Evolutionary conservation across 306 rosid species (phyloP).

Genomic region (Sesbania bispinosa): DNA sequence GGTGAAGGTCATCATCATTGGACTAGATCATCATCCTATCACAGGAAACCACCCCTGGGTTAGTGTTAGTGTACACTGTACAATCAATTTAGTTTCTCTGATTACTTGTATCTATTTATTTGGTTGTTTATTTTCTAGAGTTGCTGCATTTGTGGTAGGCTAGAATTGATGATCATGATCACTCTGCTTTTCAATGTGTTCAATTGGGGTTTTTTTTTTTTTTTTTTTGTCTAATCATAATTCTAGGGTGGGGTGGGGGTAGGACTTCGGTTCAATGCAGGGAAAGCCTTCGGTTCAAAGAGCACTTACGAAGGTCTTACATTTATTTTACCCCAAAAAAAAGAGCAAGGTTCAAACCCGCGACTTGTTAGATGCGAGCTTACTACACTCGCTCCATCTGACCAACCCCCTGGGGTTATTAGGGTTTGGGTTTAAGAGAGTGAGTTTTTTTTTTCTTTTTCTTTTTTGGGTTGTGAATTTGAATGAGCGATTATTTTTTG

Average conservation of each 20-base stretch:
- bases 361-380: too few relatives aligned
- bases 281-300: too few relatives aligned
- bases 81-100: not conserved
- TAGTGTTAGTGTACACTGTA: too few relatives aligned
- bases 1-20: slow-evolving; percentile 33
- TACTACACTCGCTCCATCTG: too few relatives aligned
- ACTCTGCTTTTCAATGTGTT: not conserved
- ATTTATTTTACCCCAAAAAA: too few relatives aligned
- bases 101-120: too few relatives aligned
- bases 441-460: not conserved
- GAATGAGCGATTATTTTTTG: not conserved
- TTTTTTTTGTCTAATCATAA: too few relatives aligned
- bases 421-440: not conserved
- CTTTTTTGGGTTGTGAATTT: not conserved
- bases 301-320: too few relatives aligned
- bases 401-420: too few relatives aligned
- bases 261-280: too few relatives aligned
- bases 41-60: slow-evolving; percentile 49
- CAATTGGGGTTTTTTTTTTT: not conserved
- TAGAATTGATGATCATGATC: not conserved
- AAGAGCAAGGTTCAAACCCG: too few relatives aligned
- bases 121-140: not conserved
- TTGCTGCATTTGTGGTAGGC: not conserved
- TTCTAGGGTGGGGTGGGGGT: too few relatives aligned
- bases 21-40: slow-evolving; percentile 19